Evolutionary conservation across 257 asterid species (phyloP).

Genomic region (Petunia secreta): DNA sequence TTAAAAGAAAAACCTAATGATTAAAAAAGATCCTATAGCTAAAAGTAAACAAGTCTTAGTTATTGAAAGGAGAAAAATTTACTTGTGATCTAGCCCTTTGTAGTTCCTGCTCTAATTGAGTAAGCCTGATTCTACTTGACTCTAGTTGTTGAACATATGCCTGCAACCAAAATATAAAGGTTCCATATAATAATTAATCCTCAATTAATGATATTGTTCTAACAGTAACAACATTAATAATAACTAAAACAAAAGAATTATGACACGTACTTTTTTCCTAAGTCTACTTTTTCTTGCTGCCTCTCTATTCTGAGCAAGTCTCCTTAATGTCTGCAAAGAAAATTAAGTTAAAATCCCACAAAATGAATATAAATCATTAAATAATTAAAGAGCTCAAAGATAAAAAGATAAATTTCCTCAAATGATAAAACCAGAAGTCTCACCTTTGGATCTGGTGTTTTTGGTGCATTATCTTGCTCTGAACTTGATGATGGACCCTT

Average conservation of each 20-base stretch:
- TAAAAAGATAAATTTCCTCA: not conserved
- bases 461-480: slow-evolving; percentile 71
- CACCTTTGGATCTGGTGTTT: slow-evolving; percentile 92
- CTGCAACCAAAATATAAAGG: slow-evolving; percentile 38
- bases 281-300: slow-evolving; percentile 95
- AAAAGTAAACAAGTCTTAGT: not conserved
- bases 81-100: slow-evolving; percentile 82
- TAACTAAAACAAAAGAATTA: not conserved
- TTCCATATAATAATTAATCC: not conserved
- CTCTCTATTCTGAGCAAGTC: slow-evolving; percentile 97
- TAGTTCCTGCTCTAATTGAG: slow-evolving; percentile 77
- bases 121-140: slow-evolving; percentile 74
- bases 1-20: not conserved
- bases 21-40: not conserved
- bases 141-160: slow-evolving; percentile 95
- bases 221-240: not conserved
- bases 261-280: slow-evolving; percentile 65
- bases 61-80: not conserved
- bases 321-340: slow-evolving; percentile 63
- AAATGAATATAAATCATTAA: not conserved
- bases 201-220: not conserved
- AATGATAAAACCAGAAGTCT: not conserved
- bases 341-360: not conserved
- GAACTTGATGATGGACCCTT: slow-evolving; percentile 65
- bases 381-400: not conserved